Evolutionary conservation across 495 filamentous ascomycete genomes (phyloP), one percentile per base, ranked within the genome.

Genomic region (Aspergillus nidulans): DNA sequence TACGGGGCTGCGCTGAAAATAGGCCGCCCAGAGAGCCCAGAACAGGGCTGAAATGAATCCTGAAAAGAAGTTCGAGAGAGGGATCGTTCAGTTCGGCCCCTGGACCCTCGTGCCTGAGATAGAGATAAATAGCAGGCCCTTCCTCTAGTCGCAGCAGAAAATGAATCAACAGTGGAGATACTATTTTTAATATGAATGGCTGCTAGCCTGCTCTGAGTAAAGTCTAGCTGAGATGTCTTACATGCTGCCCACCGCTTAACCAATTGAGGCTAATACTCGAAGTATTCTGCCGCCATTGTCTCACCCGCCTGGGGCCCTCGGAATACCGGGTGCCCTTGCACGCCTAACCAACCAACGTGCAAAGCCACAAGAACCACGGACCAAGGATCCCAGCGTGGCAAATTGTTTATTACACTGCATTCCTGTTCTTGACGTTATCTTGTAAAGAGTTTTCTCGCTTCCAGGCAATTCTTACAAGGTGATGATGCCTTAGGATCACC

Each of bases 161-260:
- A 23, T 49, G 19, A 48, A 36, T 56, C 38, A 43, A 44, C 49
- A 36, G 45, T 36, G 16, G 6, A 49, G 53, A 16, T 49, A 38
- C 53, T 56, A 56, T 56, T 56, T 49, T 49, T 56, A 48, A 39
- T 34, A n/a, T n/a, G n/a, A n/a, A n/a, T n/a, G 16, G 32, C 36
- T 28, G 38, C 49, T 52, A 52, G 21, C 4, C 49, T 52, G 34
- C 38, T 52, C 49, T 41, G 38, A 39, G 49, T 19, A 52, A 30
- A 32, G 36, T 30, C 43, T 19, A 13, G 36, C 6, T 26, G 32
- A 34, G 36, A 41, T 42, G 49, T 52, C 49, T 52, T 42, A 52
- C 49, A 20, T 13, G n/a, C 3, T 12, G 16, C 23, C 36, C 45
- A 28, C 45, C 45, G 45, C 45, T 28, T 49, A 28, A 26, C 16